Evolutionary conservation across 2,329 filamentous ascomycete species (phyloP).

Genomic region (Ceratocystis albifundus): DNA sequence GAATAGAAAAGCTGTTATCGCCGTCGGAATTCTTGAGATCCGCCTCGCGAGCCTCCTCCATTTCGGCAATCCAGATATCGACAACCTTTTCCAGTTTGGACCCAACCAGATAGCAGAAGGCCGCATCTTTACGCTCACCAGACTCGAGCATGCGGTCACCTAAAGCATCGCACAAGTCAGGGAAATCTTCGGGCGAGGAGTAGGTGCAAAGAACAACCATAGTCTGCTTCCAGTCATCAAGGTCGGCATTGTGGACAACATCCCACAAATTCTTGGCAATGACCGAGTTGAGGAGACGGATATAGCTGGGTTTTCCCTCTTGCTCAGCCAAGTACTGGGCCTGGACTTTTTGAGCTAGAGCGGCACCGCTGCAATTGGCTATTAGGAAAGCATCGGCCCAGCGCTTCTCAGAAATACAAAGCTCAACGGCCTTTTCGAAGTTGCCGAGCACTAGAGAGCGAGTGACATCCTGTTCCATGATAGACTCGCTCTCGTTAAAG

Average conservation of each 20-base stretch:
- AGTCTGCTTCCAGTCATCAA: constrained; percentile 90
- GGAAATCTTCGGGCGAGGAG: constrained; percentile 79
- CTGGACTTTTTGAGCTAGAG: constrained; percentile 88
- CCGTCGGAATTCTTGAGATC: constrained; percentile 56
- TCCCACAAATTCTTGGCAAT: constrained; percentile 97
- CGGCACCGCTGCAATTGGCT: constrained; percentile 88
- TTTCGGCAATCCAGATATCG: constrained; percentile 80
- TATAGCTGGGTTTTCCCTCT: constrained; percentile 73
- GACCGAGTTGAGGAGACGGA: constrained; percentile 80
- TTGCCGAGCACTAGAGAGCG: constrained; percentile 78
- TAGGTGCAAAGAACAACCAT: constrained; percentile 96
- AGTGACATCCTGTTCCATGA: constrained; percentile 77
- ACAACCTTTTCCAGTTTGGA: constrained; percentile 97
- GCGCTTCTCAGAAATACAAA: constrained; percentile 77
- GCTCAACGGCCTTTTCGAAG: constrained; percentile 78
- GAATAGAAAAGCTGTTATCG: constrained; percentile 81
- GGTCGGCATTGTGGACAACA: constrained; percentile 87
- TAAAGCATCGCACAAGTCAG: constrained; percentile 86
- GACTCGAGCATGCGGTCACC: constrained; percentile 78
- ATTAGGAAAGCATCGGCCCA: constrained; percentile 97
- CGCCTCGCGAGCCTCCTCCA: constrained; percentile 70
- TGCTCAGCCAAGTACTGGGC: constrained; percentile 79
- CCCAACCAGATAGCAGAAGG: constrained; percentile 90
- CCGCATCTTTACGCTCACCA: constrained; percentile 75
- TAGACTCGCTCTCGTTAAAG: constrained; percentile 69